These are phyloP conservation scores for Eucalyptus microcorys DNA, from an alignment of 345 rosid species.

Conservation along the genomic window DNA sequence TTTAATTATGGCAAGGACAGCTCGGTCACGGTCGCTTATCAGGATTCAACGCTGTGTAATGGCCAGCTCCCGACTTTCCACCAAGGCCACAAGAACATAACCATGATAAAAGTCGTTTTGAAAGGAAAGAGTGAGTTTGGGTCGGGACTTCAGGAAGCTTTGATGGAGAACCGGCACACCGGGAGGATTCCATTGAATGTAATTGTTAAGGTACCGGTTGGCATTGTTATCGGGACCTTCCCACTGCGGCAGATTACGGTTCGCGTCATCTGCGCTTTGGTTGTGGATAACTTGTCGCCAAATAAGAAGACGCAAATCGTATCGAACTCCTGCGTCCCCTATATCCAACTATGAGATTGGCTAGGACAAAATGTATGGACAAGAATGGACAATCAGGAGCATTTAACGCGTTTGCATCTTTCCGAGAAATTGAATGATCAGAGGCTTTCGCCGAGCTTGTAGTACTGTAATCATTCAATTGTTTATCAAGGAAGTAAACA, in stretches of 20 bases:
- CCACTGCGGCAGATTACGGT: constrained; percentile 18
- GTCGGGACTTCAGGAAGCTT: constrained; percentile 16
- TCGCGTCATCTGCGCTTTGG: constrained; percentile 15
- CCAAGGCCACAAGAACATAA: constrained; percentile 19
- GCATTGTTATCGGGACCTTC: constrained; percentile 3
- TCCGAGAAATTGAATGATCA: background rate
- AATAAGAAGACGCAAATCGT: constrained; percentile 11
- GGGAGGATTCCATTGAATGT: constrained; percentile 35
- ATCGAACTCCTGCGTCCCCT: constrained; percentile 10
- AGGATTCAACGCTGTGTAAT: constrained; percentile 13
- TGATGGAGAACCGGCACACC: constrained; percentile 5
- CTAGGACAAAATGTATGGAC: background rate
- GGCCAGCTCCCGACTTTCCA: constrained; percentile 30
- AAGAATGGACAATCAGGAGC: background rate
- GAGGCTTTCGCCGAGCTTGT: background rate
- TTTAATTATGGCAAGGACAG: constrained; percentile 29
- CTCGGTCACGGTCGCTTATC: constrained; percentile 12
- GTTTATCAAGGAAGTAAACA: background rate
- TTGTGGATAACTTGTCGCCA: constrained; percentile 30
- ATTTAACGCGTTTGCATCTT: background rate
- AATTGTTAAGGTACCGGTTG: constrained; percentile 18
- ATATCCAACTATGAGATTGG: background rate
- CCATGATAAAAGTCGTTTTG: constrained; percentile 10
- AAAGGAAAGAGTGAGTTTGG: constrained; percentile 26
- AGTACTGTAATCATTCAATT: background rate